A percentile compares a stretch with the other conserved stretches of the same genome.
Conservation (phyloP, 768 basidiomycete genomes). For the Amanita polypyramis region DNA sequence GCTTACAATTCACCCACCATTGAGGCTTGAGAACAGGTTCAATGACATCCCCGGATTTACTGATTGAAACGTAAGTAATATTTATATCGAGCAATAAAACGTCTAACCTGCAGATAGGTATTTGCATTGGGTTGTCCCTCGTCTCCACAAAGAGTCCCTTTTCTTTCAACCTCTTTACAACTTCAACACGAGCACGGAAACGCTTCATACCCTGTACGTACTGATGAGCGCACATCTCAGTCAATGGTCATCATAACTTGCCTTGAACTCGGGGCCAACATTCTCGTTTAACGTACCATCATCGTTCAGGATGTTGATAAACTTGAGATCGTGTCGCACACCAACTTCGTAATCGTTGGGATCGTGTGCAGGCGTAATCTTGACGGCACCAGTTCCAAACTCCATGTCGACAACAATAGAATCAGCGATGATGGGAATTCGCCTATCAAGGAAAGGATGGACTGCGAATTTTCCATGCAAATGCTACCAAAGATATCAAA, state of each 20-base stretch:
- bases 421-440: constrained; percentile 83
- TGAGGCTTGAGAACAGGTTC: constrained; percentile 95
- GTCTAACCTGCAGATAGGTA: constrained; percentile 80
- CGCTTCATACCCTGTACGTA: constrained; percentile 80
- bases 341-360: constrained; percentile 96
- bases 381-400: constrained; percentile 97
- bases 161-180: constrained; percentile 78
- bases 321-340: constrained; percentile 73
- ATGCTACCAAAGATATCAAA: constrained; percentile 36
- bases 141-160: constrained; percentile 80
- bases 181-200: constrained; percentile 82
- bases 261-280: constrained; percentile 71
- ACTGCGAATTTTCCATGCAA: constrained; percentile 86
- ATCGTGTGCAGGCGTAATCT: constrained; percentile 98
- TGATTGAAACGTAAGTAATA: constrained; percentile 19
- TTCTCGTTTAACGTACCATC: constrained; percentile 93
- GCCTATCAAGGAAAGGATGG: constrained; percentile 84
- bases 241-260: constrained; percentile 14
- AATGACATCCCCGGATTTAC: constrained; percentile 94
- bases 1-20: constrained; percentile 97
- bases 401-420: constrained; percentile 85
- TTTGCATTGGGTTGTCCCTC: constrained; percentile 96
- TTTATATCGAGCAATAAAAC: not conserved
- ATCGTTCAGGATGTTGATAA: constrained; percentile 93
- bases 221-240: constrained; percentile 15